These are phyloP conservation scores for Kazachstania sp. DNA, from an alignment of 1,139 yeast species.

Conservation along the genomic window DNA sequence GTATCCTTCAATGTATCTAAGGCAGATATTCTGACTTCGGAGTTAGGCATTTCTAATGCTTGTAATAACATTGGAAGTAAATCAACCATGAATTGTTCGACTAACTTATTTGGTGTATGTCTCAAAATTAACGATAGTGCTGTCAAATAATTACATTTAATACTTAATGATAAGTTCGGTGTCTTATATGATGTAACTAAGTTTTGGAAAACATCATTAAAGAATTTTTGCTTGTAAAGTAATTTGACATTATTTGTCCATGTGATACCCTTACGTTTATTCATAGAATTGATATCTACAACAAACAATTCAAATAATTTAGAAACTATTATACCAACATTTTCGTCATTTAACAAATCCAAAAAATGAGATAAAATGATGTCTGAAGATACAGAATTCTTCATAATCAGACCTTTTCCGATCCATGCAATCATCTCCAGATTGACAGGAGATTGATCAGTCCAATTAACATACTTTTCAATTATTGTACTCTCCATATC, in stretches of 20 bases:
- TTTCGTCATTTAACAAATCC: slow-evolving; percentile 30
- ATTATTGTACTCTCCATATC: slow-evolving; percentile 3
- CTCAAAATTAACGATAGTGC: slow-evolving; percentile 61
- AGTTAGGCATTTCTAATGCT: slow-evolving; percentile 45
- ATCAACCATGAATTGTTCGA: slow-evolving; percentile 51
- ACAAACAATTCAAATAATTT: slow-evolving; percentile 56
- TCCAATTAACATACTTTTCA: slow-evolving; percentile 9
- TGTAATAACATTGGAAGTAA: slow-evolving; percentile 66
- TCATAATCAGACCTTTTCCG: slow-evolving; percentile 59
- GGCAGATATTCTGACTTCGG: slow-evolving; percentile 51
- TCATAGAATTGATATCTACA: slow-evolving; percentile 53
- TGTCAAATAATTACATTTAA: slow-evolving; percentile 45
- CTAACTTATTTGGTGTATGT: slow-evolving; percentile 53
- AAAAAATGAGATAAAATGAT: slow-evolving; percentile 34
- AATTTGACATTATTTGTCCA: slow-evolving; percentile 50
- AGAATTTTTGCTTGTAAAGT: slow-evolving; percentile 72
- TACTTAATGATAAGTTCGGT: slow-evolving; percentile 15
- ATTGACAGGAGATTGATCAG: slow-evolving; percentile 13
- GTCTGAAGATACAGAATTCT: slow-evolving; percentile 44
- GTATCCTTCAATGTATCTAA: slow-evolving; percentile 47
- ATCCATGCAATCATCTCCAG: slow-evolving; percentile 62
- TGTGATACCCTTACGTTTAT: slow-evolving; percentile 44
- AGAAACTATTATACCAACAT: slow-evolving; percentile 36
- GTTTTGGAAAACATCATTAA: slow-evolving; percentile 46
- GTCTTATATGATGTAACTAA: slow-evolving; percentile 37